Percentiles rank a stretch among this genome's conserved stretches.
phyloP scores from a whole-genome alignment of 306 rosid genomes.

The Rubus parviflorus region DNA sequence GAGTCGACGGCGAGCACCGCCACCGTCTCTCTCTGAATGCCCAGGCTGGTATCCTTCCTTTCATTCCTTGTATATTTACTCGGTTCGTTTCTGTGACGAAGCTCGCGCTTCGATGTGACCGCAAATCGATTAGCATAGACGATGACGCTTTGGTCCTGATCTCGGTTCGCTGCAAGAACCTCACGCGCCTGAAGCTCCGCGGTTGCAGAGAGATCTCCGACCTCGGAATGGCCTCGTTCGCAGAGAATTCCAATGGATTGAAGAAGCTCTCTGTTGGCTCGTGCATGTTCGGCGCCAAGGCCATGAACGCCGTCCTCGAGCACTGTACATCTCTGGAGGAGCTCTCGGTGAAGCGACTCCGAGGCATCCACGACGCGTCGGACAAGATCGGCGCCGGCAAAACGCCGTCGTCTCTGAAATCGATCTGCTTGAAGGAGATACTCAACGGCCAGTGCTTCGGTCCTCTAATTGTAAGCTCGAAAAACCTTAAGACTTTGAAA shows the following conservation, averaged over 20 bases:
- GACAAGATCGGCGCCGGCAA: conserved; percentile 45
- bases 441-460: conserved; percentile 59
- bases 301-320: conserved; percentile 57
- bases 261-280: conserved; percentile 75
- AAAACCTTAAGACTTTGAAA: conserved; percentile 58
- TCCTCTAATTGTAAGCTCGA: conserved; percentile 60
- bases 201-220: conserved; percentile 69
- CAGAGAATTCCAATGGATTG: conserved; percentile 53
- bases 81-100: conserved; percentile 76
- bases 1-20: conserved; percentile 65
- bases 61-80: conserved; percentile 50
- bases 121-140: conserved; percentile 55
- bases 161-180: conserved; percentile 59
- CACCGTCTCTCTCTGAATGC: conserved; percentile 57
- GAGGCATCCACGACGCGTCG: conserved; percentile 46
- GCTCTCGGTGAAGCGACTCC: conserved; percentile 74
- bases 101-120: conserved; percentile 68
- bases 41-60: conserved; percentile 40
- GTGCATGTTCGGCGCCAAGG: conserved; percentile 61
- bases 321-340: conserved; percentile 60
- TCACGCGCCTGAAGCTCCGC: conserved; percentile 69
- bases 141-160: conserved; percentile 61
- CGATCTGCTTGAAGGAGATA: conserved; percentile 64
- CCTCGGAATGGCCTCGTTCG: conserved; percentile 53
- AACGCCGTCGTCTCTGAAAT: conserved; percentile 51